Evolutionary conservation across 768 basidiomycete genomes (phyloP), one percentile per base, ranked within the genome.

Genomic region (Kwoniella botswanensis): DNA sequence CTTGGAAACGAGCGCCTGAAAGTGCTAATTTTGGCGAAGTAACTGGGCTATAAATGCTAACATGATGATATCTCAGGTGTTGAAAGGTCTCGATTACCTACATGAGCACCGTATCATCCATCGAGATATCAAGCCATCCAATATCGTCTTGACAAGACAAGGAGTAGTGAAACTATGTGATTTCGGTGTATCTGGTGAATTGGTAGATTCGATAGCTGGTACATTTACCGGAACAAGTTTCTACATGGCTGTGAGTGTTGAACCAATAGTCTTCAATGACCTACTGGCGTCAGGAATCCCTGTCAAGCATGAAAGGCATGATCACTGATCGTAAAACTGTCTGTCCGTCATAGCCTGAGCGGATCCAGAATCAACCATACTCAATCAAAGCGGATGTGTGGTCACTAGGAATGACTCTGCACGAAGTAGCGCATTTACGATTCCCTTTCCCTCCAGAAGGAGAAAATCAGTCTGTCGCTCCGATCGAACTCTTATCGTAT

Each of bases 401-500:
- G 84, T 84, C 84, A 9, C 73, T 84, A 65, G 84, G 84, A 17
- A 68, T 84, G 42, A 78, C 84, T 17, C 73, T 84, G 10, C 82
- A 84, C 68, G 84, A 84, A 65, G 75, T 83, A 42, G 84, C 84
- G 11, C 80, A 83, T 72, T 79, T 84, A 55, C 80, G 83, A 9
- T 84, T 84, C 77, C 84, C 84, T 1, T 84, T 84, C 73, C 83
- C 83, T 22, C 82, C 83, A 18, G 82, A 83, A 70, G 83, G 82
- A 5, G 84, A 85, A 67, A 89, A 88, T 46, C 93, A 97, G 80
- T 86, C 97, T 35, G 82, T 78, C 46, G 90, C 93, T 5, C 90
- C 93, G n/a, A 96, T 98, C 82, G 96, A 98, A 80, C 86, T 98
- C 64, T 89, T 98, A 86, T 91, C 93, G 84, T 89, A 93, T 79